Percentiles rank a stretch among this genome's conserved stretches.
phyloP scores from a whole-genome alignment of 2,329 filamentous ascomycete species.

The Microsporum canis region DNA sequence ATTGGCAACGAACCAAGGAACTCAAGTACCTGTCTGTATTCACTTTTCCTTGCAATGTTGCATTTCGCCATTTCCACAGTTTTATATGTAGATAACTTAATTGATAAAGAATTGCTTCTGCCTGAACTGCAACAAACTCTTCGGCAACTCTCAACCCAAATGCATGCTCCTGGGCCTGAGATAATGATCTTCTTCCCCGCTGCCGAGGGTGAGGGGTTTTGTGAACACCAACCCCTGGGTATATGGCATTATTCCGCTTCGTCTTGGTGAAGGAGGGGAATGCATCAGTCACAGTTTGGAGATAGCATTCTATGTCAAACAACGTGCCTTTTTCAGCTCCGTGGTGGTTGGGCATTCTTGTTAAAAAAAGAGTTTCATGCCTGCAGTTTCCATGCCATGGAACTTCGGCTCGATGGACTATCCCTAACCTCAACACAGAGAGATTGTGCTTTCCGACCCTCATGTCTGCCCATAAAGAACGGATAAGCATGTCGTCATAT shows the following conservation, averaged over 20 bases:
- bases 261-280: background rate
- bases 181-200: slow-evolving; percentile 1
- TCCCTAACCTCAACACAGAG: background rate
- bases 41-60: background rate
- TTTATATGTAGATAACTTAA: background rate
- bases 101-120: background rate
- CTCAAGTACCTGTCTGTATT: background rate
- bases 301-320: background rate
- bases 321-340: background rate
- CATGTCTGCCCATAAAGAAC: background rate
- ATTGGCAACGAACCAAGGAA: background rate
- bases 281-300: background rate
- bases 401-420: background rate
- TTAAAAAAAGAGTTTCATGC: background rate
- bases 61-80: background rate
- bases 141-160: background rate
- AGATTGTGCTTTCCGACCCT: background rate
- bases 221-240: background rate
- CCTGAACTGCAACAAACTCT: background rate
- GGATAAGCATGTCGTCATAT: background rate
- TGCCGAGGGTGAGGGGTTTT: background rate
- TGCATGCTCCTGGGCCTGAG: background rate
- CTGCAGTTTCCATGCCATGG: background rate
- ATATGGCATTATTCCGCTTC: background rate
- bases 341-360: background rate